Conservation (phyloP, 169 alveolate species). For the Plasmodium malariae region DNA sequence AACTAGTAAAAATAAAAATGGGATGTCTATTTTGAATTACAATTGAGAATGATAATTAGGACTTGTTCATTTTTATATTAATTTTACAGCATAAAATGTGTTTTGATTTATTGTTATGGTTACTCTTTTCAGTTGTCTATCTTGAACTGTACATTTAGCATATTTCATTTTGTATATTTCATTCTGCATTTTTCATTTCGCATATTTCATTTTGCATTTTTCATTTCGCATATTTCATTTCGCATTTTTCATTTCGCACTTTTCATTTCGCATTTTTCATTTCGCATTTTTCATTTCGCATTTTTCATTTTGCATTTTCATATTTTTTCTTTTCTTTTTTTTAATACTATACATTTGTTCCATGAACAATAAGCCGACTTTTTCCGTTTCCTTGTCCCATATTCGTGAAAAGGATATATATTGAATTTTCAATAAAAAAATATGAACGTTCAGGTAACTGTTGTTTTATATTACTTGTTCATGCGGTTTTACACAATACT, state of each 20-base stretch:
- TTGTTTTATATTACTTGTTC: background rate
- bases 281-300: background rate
- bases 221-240: no score
- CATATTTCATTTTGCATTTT: no score
- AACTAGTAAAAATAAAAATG: no score
- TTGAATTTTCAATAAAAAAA: conserved; percentile 6
- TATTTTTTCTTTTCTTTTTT: background rate
- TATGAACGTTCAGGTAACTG: conserved; percentile 19
- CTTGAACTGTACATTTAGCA: background rate
- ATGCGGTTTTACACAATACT: no score
- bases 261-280: background rate
- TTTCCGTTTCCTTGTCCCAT: conserved; percentile 74
- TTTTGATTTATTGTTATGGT: background rate
- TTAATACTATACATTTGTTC: conserved; percentile 61
- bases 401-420: background rate
- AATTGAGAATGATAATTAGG: no score
- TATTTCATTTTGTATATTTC: background rate
- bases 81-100: background rate
- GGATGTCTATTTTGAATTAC: no score
- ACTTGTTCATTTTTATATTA: no score
- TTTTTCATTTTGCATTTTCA: background rate
- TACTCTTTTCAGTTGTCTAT: background rate
- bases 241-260: no score
- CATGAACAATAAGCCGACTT: conserved; percentile 64
- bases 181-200: no score